Conservation (phyloP, 1,284 basidiomycete species). For the Mycosarcoma maydis region DNA sequence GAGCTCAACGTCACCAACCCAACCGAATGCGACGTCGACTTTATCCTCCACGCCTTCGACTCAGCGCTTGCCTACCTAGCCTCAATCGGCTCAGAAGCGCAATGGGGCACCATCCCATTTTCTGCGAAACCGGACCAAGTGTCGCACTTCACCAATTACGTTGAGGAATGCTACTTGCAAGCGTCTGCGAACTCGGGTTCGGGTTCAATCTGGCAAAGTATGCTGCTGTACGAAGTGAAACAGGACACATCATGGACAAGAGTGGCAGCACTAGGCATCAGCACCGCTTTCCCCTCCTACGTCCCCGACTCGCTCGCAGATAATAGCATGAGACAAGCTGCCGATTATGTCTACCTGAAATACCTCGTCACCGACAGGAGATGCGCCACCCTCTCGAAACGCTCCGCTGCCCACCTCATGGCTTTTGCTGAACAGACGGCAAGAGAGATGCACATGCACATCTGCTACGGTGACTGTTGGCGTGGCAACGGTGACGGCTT, state of each 20-base stretch:
- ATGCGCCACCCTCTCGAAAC: constrained; percentile 22
- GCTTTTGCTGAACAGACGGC: constrained; percentile 5
- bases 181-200: neutral
- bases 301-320: constrained; percentile 4
- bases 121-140: constrained; percentile 11
- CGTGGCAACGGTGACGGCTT: constrained; percentile 32
- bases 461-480: constrained; percentile 47
- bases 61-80: constrained; percentile 45
- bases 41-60: constrained; percentile 40
- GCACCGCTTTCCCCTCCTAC: constrained; percentile 18
- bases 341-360: constrained; percentile 35
- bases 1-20: constrained; percentile 20
- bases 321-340: neutral
- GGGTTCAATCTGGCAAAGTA: constrained; percentile 12
- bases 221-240: constrained; percentile 21
- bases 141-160: constrained; percentile 3
- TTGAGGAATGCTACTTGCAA: constrained; percentile 16
- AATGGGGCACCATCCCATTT: constrained; percentile 45
- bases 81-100: constrained; percentile 45
- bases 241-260: constrained; percentile 15
- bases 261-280: constrained; percentile 17
- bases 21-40: constrained; percentile 38
- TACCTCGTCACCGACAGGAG: constrained; percentile 38
- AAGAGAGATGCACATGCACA: constrained; percentile 1
- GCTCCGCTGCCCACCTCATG: constrained; percentile 19